Evolutionary conservation across 208 protist genomes (phyloP).

Genomic region (Trypanosoma cruzi): DNA sequence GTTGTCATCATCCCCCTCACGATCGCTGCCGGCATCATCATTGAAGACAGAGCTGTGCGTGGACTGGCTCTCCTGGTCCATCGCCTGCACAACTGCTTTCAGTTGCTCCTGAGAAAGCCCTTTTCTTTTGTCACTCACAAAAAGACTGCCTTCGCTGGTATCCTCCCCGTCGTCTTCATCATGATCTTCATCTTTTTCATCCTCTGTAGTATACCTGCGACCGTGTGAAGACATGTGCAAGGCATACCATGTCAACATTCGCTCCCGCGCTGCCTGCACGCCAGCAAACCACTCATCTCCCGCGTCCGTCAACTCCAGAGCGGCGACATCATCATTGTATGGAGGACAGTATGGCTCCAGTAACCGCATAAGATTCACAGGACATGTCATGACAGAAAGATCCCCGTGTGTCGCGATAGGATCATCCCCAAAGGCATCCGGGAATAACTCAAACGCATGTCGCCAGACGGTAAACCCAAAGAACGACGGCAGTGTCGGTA

Average conservation of each 20-base stretch:
- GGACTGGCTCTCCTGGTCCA: constrained; percentile 50
- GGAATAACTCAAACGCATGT: constrained; percentile 51
- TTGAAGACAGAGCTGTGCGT: constrained; percentile 48
- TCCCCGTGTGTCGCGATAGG: constrained; percentile 3
- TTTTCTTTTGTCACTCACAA: background rate
- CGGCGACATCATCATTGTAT: constrained; percentile 49
- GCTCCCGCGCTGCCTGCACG: constrained; percentile 27
- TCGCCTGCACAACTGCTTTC: constrained; percentile 22
- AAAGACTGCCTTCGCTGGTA: background rate
- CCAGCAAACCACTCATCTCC: constrained; percentile 37
- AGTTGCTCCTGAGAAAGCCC: constrained; percentile 1
- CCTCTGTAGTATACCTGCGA: background rate
- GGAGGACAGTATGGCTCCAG: constrained; percentile 85
- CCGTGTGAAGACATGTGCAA: constrained; percentile 3
- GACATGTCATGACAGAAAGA: constrained; percentile 51
- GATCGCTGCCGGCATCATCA: background rate
- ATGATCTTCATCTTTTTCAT: constrained; percentile 16
- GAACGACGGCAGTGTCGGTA: constrained; percentile 62
- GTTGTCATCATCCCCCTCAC: background rate
- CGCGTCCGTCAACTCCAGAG: constrained; percentile 34
- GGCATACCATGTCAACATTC: constrained; percentile 25
- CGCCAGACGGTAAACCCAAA: constrained; percentile 76
- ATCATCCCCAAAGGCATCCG: constrained; percentile 23
- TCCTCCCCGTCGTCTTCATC: constrained; percentile 30
- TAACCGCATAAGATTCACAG: constrained; percentile 80